These are phyloP conservation scores for Noccaea caerulescens DNA, from an alignment of 345 rosid species.

Conservation along the genomic window DNA sequence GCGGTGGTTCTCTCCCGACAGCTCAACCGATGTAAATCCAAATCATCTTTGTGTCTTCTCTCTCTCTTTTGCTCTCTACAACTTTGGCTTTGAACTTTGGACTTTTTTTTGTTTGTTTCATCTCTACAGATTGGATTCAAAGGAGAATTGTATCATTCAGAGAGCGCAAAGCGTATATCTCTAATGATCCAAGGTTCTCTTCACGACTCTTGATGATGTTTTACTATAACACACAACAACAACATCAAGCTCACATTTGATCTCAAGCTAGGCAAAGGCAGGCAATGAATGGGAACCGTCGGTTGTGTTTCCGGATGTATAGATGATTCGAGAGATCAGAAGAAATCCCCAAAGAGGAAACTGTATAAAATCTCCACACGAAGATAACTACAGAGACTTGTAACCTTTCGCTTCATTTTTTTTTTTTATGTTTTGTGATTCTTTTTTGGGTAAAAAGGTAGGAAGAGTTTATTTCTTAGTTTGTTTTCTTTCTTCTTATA, in stretches of 20 bases:
- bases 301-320: slow-evolving; percentile 36
- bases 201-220: slow-evolving; percentile 69
- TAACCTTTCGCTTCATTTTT: slow-evolving; percentile 28
- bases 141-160: slow-evolving; percentile 84
- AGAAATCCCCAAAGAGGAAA: slow-evolving; percentile 32
- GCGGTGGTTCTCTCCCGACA: slow-evolving; percentile 87
- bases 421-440: slow-evolving; percentile 11
- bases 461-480: slow-evolving; percentile 31
- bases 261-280: slow-evolving; percentile 32
- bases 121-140: slow-evolving; percentile 79
- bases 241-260: slow-evolving; percentile 35
- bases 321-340: slow-evolving; percentile 32
- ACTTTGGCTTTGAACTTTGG: slow-evolving; percentile 13
- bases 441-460: slow-evolving; percentile 30
- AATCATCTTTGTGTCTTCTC: slow-evolving; percentile 5
- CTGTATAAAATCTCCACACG: slow-evolving; percentile 42
- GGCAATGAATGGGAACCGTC: slow-evolving; percentile 28
- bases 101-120: slow-evolving; percentile 31
- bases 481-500: slow-evolving; percentile 7
- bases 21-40: slow-evolving; percentile 66
- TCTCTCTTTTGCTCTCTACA: background rate
- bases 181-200: slow-evolving; percentile 87
- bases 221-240: background rate
- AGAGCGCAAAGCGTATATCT: slow-evolving; percentile 84
- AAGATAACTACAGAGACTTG: slow-evolving; percentile 40